Percentiles rank a stretch among this genome's conserved stretches.
Evolutionary conservation across 139 green algal genomes (phyloP).

Genomic region (Auxenochlorella pyrenoidosa): DNA sequence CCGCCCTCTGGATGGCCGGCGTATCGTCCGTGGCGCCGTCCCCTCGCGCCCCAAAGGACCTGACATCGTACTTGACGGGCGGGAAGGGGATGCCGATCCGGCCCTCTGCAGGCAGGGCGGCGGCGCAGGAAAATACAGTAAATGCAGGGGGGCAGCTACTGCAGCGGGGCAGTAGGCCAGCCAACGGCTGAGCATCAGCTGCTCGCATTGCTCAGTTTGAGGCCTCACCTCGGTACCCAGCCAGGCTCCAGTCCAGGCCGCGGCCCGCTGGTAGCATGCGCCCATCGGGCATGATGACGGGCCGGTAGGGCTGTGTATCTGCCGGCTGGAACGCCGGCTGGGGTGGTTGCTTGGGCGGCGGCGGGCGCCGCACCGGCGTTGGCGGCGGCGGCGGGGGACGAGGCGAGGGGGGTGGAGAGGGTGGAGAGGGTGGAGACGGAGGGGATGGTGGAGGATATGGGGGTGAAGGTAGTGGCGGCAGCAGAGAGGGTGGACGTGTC

Average conservation of each 20-base stretch:
- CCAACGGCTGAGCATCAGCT: no score
- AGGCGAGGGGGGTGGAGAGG: not conserved
- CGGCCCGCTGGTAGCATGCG: not conserved
- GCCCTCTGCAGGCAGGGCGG: not conserved
- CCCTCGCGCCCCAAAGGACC: not conserved
- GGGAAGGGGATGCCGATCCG: not conserved
- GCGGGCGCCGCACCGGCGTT: not conserved
- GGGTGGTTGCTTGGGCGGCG: not conserved
- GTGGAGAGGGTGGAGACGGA: not conserved
- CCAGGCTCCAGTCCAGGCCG: slow-evolving; percentile 3
- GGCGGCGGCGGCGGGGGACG: not conserved
- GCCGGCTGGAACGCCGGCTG: not conserved
- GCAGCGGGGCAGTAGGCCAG: no score
- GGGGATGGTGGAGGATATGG: not conserved
- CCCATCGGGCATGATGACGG: not conserved
- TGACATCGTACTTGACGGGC: not conserved
- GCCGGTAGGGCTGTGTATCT: not conserved
- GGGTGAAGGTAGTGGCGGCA: not conserved
- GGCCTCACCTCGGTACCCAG: slow-evolving; percentile 2
- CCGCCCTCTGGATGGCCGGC: not conserved
- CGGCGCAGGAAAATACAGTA: not conserved
- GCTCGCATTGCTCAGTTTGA: no score
- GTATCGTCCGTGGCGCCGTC: slow-evolving; percentile 10
- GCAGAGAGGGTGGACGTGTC: not conserved
- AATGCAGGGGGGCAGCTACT: no score